These are phyloP conservation scores for Scutellaria baicalensis DNA, from an alignment of 257 asterid species.

Conservation along the genomic window DNA sequence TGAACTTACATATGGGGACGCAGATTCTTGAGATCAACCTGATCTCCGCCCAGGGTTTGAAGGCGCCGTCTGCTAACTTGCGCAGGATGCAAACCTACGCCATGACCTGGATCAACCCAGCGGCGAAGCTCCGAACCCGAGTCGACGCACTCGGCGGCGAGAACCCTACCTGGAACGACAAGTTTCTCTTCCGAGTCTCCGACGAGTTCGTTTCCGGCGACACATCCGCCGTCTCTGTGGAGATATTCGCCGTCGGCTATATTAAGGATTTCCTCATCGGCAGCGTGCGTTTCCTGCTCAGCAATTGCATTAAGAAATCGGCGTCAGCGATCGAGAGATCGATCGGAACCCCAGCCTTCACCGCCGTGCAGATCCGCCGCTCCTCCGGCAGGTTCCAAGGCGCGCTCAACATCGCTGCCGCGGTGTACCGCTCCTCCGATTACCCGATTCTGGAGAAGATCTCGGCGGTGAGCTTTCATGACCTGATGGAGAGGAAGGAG, in stretches of 20 bases:
- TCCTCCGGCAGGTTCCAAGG: constrained; percentile 85
- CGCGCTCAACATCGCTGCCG: constrained; percentile 68
- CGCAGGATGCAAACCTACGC: constrained; percentile 78
- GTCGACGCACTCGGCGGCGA: constrained; percentile 61
- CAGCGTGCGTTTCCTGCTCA: constrained; percentile 65
- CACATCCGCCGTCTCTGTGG: constrained; percentile 76
- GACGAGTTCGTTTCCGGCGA: constrained; percentile 58
- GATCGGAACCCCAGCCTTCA: constrained; percentile 51
- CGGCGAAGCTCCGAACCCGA: constrained; percentile 66
- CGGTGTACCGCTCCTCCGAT: constrained; percentile 43
- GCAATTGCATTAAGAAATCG: constrained; percentile 34
- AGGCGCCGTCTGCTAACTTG: constrained; percentile 46
- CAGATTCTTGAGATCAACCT: constrained; percentile 77
- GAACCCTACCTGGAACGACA: constrained; percentile 94
- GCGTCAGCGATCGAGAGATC: not conserved
- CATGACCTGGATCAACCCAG: constrained; percentile 57
- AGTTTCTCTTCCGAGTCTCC: constrained; percentile 72
- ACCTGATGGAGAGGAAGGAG: constrained; percentile 44
- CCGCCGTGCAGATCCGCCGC: constrained; percentile 78
- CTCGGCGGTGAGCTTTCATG: constrained; percentile 61
- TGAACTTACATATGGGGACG: constrained; percentile 16
- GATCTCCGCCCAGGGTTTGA: constrained; percentile 89
- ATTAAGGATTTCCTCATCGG: constrained; percentile 62
- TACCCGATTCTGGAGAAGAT: constrained; percentile 43
- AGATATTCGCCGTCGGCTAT: constrained; percentile 70